Base-by-base conservation (phyloP, 2,329 filamentous ascomycete species). In the Venturia oleaginea region DNA sequence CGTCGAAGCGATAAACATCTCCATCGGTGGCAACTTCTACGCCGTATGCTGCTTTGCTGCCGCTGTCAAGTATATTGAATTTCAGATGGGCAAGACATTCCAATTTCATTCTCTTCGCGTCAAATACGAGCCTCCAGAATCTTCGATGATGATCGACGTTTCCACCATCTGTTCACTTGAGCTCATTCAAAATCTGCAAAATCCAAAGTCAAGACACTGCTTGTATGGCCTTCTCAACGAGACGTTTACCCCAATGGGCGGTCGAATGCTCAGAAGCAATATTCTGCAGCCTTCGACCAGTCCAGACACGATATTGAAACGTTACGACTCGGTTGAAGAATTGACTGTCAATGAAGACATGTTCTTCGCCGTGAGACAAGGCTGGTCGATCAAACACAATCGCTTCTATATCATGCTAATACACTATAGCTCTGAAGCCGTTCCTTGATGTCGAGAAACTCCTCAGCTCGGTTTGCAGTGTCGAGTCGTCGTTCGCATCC, bases 81-180 rank as follows among this genome's bases (percentile, higher is more conserved):
- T 88, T 1, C 84, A 86, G 7, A 81, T 91, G 66, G 81, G 81
- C 4, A 81, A 88, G 66, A 84, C 82, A 0, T 94, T 96, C 72
- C 81, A 86, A 3, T 80, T 83, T n/a, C 88, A 94, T 72, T 92
- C 92, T 24, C 82, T 97, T 38, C 86, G 91, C 3, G 88, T 97
- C 71, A 88, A 86, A 67, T 97, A 96, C 69, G 88, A 93, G 70
- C 89, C 92, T 0, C 92, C 91, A 0, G 90, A 96, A 72, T 90
- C 93, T 30, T 90, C 91, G 0, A 96, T 97, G 92, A 91, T 96
- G 84, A 95, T 97, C 69, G 93, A 97, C 70, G 82, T 94, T 2
- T 88, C 91, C 0, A 96, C 92, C 0, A 91, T 97, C 34, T 83
- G 87, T 43, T 91, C 91, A 0, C 80, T 99, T 3, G 94, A 99